A percentile compares a stretch with the other conserved stretches of the same genome.
Conservation (phyloP, 345 rosid genomes). For the Salix brachista region DNA sequence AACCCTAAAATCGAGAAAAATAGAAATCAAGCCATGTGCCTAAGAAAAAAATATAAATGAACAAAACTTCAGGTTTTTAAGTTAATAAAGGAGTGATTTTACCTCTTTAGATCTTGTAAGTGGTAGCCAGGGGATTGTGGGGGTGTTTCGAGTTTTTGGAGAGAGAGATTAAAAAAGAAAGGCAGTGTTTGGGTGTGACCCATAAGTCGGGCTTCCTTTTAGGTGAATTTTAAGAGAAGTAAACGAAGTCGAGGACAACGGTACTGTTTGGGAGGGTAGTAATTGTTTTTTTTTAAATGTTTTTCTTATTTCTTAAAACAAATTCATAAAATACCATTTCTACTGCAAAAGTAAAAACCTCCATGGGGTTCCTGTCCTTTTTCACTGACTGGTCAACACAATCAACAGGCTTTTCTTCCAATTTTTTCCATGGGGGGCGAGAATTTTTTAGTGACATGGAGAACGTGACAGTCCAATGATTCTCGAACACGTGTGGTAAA, state of each 20-base stretch:
- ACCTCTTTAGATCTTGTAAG: conserved; percentile 38
- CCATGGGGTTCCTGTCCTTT: conserved; percentile 18
- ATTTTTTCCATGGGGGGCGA: background rate
- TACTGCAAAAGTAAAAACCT: too few species aligned
- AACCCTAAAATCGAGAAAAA: conserved; percentile 22
- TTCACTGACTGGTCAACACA: conserved; percentile 20
- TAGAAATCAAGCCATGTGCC: background rate
- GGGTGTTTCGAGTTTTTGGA: conserved; percentile 23
- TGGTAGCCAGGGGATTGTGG: background rate
- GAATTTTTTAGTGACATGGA: background rate
- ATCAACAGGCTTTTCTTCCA: too few species aligned
- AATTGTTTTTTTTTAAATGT: too few species aligned
- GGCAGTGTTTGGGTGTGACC: conserved; percentile 12
- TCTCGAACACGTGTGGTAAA: background rate
- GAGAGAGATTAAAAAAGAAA: background rate
- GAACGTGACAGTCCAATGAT: background rate
- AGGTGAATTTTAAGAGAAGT: background rate
- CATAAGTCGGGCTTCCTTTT: background rate
- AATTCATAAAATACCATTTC: too few species aligned
- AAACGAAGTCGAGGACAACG: conserved; percentile 4
- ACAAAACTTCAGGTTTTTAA: conserved; percentile 1
- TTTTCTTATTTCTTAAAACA: too few species aligned
- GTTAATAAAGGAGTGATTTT: background rate
- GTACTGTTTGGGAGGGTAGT: too few species aligned
- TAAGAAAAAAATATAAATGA: background rate